These are phyloP conservation scores for Pezicula carpinea DNA, from an alignment of 2,329 filamentous ascomycete genomes.

Conservation along the genomic window DNA sequence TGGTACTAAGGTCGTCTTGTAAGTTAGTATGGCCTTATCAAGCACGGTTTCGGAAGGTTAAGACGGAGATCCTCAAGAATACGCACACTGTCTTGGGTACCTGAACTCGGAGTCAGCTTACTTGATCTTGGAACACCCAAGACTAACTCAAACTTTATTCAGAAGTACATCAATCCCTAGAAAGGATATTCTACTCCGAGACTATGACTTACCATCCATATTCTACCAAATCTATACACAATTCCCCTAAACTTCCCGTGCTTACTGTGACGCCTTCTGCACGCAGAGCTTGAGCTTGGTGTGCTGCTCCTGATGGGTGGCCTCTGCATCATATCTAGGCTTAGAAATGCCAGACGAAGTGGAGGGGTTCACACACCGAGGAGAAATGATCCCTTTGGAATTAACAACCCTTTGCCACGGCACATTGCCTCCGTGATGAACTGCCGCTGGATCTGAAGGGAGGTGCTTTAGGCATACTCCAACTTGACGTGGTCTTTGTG, in stretches of 20 bases:
- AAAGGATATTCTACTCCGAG: too few relatives aligned
- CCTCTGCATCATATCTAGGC: constrained; percentile 15
- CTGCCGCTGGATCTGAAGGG: constrained; percentile 43
- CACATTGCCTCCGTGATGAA: constrained; percentile 72
- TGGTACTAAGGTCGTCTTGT: not conserved
- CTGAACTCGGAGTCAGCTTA: too few relatives aligned
- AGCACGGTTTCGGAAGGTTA: constrained; percentile 19
- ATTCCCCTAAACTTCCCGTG: constrained; percentile 28
- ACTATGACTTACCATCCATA: too few relatives aligned
- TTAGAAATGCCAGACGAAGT: not conserved
- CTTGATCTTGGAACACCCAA: too few relatives aligned
- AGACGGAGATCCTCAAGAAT: not conserved
- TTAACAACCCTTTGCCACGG: constrained; percentile 96
- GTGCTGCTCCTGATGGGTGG: constrained; percentile 27
- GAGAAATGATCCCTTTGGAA: constrained; percentile 78
- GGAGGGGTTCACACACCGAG: constrained; percentile 52
- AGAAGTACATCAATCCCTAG: too few relatives aligned
- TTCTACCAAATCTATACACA: constrained; percentile 29
- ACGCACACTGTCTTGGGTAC: constrained; percentile 33
- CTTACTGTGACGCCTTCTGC: constrained; percentile 31
- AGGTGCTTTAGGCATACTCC: constrained; percentile 88
- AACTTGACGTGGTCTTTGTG: constrained; percentile 75
- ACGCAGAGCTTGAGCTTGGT: constrained; percentile 31
- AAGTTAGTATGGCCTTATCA: constrained; percentile 14
- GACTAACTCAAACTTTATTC: too few relatives aligned